Percentiles rank a stretch among this genome's conserved stretches.
Conservation (phyloP, 148 eudicot genomes). For the Camellia sinensis region DNA sequence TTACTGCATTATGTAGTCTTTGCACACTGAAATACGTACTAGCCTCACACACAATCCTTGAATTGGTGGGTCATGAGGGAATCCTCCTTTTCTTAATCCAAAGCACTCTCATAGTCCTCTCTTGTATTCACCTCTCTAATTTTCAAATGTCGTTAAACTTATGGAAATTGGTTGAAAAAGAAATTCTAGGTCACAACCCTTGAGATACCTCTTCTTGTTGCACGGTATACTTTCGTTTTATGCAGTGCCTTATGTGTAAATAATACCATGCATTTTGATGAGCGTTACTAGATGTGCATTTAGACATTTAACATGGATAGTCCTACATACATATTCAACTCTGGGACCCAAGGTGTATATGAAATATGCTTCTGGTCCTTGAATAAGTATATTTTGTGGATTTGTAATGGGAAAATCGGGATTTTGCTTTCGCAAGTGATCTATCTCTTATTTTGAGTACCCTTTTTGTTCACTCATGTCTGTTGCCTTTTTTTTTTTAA, state of each 20-base stretch:
- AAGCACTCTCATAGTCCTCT: not conserved
- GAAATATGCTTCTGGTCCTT: not conserved
- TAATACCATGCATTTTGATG: not conserved
- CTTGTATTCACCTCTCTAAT: not conserved
- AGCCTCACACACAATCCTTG: too few species aligned
- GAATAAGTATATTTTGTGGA: too few species aligned
- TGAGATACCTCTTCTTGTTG: not conserved
- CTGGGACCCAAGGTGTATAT: too few species aligned
- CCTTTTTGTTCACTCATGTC: not conserved
- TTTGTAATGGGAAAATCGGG: too few species aligned
- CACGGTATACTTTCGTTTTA: not conserved
- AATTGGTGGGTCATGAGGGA: not conserved
- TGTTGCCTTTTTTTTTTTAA: not conserved
- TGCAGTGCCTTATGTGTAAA: not conserved
- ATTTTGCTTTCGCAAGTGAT: not conserved
- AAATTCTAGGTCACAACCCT: not conserved
- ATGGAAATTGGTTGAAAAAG: not conserved
- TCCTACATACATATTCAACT: too few species aligned
- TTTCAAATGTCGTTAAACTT: not conserved
- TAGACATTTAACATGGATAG: too few species aligned
- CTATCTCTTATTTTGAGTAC: not conserved
- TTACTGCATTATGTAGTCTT: not conserved
- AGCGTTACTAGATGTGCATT: not conserved
- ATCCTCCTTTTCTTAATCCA: not conserved
- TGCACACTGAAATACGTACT: not conserved